These are phyloP conservation scores for Microcos paniculata DNA, from an alignment of 345 rosid genomes.

Conservation along the genomic window DNA sequence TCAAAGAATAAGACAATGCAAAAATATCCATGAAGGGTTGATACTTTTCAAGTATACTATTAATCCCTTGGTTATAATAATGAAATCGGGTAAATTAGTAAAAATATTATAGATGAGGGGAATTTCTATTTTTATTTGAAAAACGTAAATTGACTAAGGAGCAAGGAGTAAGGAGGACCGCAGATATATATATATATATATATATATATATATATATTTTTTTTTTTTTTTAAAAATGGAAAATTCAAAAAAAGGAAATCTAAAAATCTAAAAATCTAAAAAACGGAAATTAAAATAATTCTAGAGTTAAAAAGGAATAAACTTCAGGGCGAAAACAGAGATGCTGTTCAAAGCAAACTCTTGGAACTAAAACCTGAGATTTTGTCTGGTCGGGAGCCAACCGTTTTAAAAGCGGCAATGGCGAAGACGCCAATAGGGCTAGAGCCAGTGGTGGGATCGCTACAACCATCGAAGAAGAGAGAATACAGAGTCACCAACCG, in stretches of 20 bases:
- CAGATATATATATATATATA: too few relatives aligned
- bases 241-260: background rate
- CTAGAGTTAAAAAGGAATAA: too few relatives aligned
- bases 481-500: constrained; percentile 81
- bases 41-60: too few relatives aligned
- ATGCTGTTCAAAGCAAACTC: background rate
- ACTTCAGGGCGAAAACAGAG: background rate
- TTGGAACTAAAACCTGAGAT: constrained; percentile 1
- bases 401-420: constrained; percentile 31
- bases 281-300: too few relatives aligned
- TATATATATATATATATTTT: too few relatives aligned
- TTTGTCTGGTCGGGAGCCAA: background rate
- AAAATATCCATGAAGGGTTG: background rate
- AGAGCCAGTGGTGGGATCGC: constrained; percentile 86
- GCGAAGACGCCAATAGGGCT: constrained; percentile 70
- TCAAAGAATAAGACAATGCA: background rate
- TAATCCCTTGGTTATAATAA: too few relatives aligned
- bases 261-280: too few relatives aligned
- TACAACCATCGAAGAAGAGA: constrained; percentile 65
- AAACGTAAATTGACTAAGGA: too few relatives aligned
- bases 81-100: too few relatives aligned
- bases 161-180: too few relatives aligned
- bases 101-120: too few relatives aligned
- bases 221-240: background rate
- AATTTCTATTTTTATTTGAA: too few relatives aligned